Base-by-base conservation (phyloP, 2,329 filamentous ascomycete species). In the Colletotrichum caudatum region DNA sequence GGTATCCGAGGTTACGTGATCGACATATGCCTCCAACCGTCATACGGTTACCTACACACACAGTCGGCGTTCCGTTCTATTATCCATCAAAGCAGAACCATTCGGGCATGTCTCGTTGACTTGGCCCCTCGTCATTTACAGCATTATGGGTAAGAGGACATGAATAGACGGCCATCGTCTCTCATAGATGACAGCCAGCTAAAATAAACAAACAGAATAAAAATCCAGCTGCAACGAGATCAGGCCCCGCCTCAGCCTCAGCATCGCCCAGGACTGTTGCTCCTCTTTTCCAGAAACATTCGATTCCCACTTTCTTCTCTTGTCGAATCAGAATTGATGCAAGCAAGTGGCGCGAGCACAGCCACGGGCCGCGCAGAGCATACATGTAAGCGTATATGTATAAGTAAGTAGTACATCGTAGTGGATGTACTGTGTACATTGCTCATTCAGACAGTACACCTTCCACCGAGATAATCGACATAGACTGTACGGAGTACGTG, bases 261-360 rank as follows among this genome's bases (percentile, higher is more conserved):
- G 35, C 9, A 37, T 37, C 35, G 35, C 1, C 35, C 5, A 37
- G 35, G 35, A 11, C 35, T 37, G 35, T 37, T 37, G 35, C 39
- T n/a, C 33, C 16, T 14, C 20, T 37, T 23, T 70, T 66, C 63
- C 48, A 70, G 62, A 70, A 70, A 63, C 18, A 5, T 41, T 41
- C 39, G 39, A 41, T 41, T 41, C 5, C 54, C 60, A 44, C 16
- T 41, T 18, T 18, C 11, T 41, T 18, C 16, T 41, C 5, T 18
- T 41, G 18, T 41, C 39, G 39, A 41, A 41, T 18, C 39, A 41
- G 39, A 63, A n/a, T 23, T 51, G 59, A 33, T 44, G 53, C 33
- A 33, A 41, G 29, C 51, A 33, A 50, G 46, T 58, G 61, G 60
- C 61, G 65, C 61, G 66, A 64, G 57, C 51, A 41, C 66, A 20